Conservation (phyloP, 768 basidiomycete species). For the Tricholoma sp. region DNA sequence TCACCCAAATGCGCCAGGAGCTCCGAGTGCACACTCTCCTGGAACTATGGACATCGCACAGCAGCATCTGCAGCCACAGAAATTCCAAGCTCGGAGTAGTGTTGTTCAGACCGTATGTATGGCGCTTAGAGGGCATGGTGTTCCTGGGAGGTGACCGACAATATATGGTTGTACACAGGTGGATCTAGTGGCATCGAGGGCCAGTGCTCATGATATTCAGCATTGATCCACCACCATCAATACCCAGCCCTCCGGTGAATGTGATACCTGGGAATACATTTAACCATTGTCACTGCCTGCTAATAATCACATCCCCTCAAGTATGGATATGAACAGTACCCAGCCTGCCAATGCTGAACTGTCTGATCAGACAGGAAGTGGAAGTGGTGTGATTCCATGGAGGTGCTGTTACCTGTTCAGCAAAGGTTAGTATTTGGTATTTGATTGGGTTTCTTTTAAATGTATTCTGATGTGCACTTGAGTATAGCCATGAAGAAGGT, state of each 20-base stretch:
- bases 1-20: slow-evolving; percentile 42
- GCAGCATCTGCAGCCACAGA: slow-evolving; percentile 11
- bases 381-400: slow-evolving; percentile 38
- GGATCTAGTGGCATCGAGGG: slow-evolving; percentile 45
- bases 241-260: slow-evolving; percentile 5
- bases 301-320: no score
- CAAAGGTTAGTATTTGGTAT: slow-evolving; percentile 21
- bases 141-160: slow-evolving; percentile 35
- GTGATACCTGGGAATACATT: background rate
- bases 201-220: slow-evolving; percentile 63
- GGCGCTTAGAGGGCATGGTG: slow-evolving; percentile 17
- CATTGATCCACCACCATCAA: slow-evolving; percentile 39
- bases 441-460: background rate
- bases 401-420: slow-evolving; percentile 25
- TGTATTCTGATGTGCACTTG: background rate
- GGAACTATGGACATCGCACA: slow-evolving; percentile 55
- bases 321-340: background rate
- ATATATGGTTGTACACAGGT: slow-evolving; percentile 53
- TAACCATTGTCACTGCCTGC: slow-evolving; percentile 1
- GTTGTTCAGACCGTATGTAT: slow-evolving; percentile 23
- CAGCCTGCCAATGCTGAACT: no score
- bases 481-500: slow-evolving; percentile 23
- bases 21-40: slow-evolving; percentile 28
- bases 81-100: slow-evolving; percentile 3
- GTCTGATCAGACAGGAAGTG: slow-evolving; percentile 5